Evolutionary conservation across 163 green algal genomes (phyloP).

Genomic region (Picocystis sp.): DNA sequence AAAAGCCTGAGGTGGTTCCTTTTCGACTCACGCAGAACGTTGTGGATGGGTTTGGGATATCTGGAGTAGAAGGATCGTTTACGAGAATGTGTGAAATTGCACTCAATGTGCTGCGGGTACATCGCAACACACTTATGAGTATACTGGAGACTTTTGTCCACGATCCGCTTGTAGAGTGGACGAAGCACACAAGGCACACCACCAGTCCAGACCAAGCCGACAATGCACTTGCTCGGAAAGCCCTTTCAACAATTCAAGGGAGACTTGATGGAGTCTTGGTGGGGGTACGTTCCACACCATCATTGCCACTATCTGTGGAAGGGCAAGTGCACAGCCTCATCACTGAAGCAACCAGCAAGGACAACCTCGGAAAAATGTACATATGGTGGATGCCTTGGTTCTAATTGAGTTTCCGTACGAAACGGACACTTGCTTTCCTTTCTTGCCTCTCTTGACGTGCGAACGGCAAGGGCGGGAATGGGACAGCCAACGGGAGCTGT

Average conservation of each 20-base stretch:
- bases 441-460: no score
- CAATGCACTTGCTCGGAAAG: constrained; percentile 44
- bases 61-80: constrained; percentile 76
- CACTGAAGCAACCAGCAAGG: constrained; percentile 58
- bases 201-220: constrained; percentile 6
- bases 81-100: constrained; percentile 64
- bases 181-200: constrained; percentile 10
- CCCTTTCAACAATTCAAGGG: constrained; percentile 66
- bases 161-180: constrained; percentile 94
- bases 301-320: constrained; percentile 54
- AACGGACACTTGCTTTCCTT: no score
- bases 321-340: constrained; percentile 83
- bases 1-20: constrained; percentile 51
- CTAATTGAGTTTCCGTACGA: constrained; percentile 8
- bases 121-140: constrained; percentile 65
- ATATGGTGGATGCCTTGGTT: constrained; percentile 84
- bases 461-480: no score
- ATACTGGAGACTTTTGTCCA: constrained; percentile 93
- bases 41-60: constrained; percentile 78
- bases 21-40: constrained; percentile 82
- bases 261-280: constrained; percentile 71
- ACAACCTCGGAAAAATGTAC: constrained; percentile 86
- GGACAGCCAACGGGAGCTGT: no score
- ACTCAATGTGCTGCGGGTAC: constrained; percentile 59
- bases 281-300: constrained; percentile 59